phyloP scores from a whole-genome alignment of 129 eudicot species.

The Saussurea involucrata region DNA sequence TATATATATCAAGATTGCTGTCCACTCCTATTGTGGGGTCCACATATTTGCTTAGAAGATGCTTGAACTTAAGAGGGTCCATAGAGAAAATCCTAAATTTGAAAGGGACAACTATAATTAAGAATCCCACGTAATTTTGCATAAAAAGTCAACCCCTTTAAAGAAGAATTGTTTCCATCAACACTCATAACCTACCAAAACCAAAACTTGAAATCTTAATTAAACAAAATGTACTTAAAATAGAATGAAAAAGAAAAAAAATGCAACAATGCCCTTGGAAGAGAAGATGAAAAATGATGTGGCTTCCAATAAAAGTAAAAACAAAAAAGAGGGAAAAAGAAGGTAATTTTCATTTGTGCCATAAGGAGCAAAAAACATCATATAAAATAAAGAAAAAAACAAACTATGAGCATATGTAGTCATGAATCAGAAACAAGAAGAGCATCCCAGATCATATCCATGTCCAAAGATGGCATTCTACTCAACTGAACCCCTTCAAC shows the following conservation, averaged over 20 bases:
- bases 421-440: conserved; percentile 65
- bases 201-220: conserved; percentile 28
- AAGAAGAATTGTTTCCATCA: conserved; percentile 20
- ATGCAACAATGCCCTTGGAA: conserved; percentile 20
- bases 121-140: conserved; percentile 16
- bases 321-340: not conserved
- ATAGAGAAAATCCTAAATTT: conserved; percentile 20
- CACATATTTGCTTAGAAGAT: conserved; percentile 23
- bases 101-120: conserved; percentile 31
- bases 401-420: conserved; percentile 27
- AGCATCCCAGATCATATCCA: conserved; percentile 96
- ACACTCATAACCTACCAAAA: conserved; percentile 29
- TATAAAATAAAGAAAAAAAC: not conserved
- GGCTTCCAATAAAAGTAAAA: conserved; percentile 1
- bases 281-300: conserved; percentile 17
- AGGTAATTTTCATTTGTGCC: not conserved
- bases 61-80: conserved; percentile 35
- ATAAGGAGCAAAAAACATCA: conserved; percentile 6
- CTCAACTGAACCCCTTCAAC: conserved; percentile 71
- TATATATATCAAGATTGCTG: conserved; percentile 15
- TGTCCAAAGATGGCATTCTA: conserved; percentile 95
- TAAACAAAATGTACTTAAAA: not conserved
- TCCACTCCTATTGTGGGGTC: conserved; percentile 18
- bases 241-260: not conserved
- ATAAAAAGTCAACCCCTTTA: conserved; percentile 27